A percentile compares a stretch with the other conserved stretches of the same genome.
Evolutionary conservation across 2,329 filamentous ascomycete genomes (phyloP).

Genomic region (Penicillium sp.): DNA sequence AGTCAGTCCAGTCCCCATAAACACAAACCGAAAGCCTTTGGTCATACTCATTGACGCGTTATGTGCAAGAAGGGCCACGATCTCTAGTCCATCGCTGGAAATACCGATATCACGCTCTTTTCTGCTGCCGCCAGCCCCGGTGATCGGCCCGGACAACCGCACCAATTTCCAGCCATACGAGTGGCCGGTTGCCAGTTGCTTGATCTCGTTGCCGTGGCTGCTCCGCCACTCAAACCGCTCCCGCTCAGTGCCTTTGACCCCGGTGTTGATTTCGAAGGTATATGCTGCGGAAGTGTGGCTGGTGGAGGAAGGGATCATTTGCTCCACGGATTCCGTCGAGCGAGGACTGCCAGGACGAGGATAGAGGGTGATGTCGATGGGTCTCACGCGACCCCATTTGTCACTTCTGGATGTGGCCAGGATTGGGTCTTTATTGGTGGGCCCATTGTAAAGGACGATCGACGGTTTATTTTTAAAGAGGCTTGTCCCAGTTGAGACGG

Average conservation of each 20-base stretch:
- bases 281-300: background rate
- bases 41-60: constrained; percentile 19
- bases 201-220: constrained; percentile 19
- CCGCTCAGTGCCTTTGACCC: background rate
- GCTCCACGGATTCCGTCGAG: background rate
- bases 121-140: constrained; percentile 3
- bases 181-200: constrained; percentile 11
- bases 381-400: constrained; percentile 16
- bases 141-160: constrained; percentile 5
- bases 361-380: constrained; percentile 5
- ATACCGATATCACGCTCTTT: constrained; percentile 10
- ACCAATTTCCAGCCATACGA: constrained; percentile 17
- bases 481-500: constrained; percentile 6
- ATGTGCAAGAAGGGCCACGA: constrained; percentile 18
- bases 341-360: background rate
- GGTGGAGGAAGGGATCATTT: constrained; percentile 1
- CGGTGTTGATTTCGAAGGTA: constrained; percentile 2
- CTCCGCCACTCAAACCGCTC: constrained; percentile 15
- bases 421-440: constrained; percentile 11
- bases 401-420: constrained; percentile 13
- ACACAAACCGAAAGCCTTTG: constrained; percentile 15
- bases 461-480: constrained; percentile 14
- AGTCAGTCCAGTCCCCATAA: constrained; percentile 11
- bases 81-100: constrained; percentile 17
- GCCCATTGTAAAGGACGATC: constrained; percentile 13